Conservation (phyloP, 345 rosid genomes). For the Turritis glabra region DNA sequence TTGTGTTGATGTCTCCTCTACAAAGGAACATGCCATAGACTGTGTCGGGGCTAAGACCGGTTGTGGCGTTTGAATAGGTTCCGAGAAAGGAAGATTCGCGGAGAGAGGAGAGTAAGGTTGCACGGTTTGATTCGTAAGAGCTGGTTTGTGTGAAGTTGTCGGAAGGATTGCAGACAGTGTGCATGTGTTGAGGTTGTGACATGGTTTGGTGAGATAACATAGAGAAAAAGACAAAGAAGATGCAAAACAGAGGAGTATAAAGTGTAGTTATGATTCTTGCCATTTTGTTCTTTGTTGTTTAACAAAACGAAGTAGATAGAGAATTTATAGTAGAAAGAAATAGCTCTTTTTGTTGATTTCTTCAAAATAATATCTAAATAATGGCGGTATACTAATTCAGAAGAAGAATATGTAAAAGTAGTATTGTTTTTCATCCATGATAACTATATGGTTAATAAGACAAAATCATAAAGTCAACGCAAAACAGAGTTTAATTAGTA, state of each 20-base stretch:
- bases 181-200: not conserved
- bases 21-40: slow-evolving; percentile 42
- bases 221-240: not conserved
- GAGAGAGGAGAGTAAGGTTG: not conserved
- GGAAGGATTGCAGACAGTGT: not conserved
- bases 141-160: slow-evolving; percentile 16
- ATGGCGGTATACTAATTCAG: not conserved
- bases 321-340: not conserved
- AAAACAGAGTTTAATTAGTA: not conserved
- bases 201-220: not conserved
- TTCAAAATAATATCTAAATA: not conserved
- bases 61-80: slow-evolving; percentile 13
- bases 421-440: not conserved
- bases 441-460: not conserved
- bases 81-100: not conserved
- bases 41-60: slow-evolving; percentile 14
- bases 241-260: not conserved
- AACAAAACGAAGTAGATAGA: not conserved
- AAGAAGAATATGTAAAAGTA: not conserved
- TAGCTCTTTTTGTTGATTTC: not conserved
- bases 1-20: slow-evolving; percentile 34
- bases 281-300: not conserved
- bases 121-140: slow-evolving; percentile 20
- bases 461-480: not conserved
- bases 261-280: not conserved